Conservation (phyloP, 2,329 filamentous ascomycete genomes). For the Penicillium sp. region DNA sequence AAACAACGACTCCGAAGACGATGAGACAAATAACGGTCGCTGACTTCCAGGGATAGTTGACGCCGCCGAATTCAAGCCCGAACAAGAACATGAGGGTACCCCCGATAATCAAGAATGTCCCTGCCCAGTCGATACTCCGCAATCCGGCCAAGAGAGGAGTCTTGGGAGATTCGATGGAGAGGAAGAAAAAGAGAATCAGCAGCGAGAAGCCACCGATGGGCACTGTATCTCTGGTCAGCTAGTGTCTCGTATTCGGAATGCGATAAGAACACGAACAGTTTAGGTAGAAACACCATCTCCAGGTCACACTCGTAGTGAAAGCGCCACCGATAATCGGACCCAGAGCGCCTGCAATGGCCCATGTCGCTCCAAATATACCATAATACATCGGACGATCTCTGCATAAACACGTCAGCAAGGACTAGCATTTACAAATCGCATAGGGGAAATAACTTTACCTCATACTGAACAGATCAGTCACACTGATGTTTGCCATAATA, state of each 20-base stretch:
- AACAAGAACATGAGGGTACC: slow-evolving; percentile 81
- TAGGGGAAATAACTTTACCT: slow-evolving; percentile 28
- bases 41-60: slow-evolving; percentile 67
- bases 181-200: slow-evolving; percentile 53
- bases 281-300: slow-evolving; percentile 58
- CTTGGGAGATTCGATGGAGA: slow-evolving; percentile 56
- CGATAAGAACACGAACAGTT: slow-evolving; percentile 40
- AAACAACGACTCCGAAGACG: slow-evolving; percentile 61
- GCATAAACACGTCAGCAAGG: slow-evolving; percentile 6
- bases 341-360: slow-evolving; percentile 55
- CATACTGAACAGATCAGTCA: slow-evolving; percentile 59
- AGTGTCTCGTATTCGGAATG: not conserved
- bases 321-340: slow-evolving; percentile 58
- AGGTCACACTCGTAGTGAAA: slow-evolving; percentile 54
- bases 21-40: slow-evolving; percentile 70
- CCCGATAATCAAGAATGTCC: slow-evolving; percentile 61
- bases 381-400: slow-evolving; percentile 55
- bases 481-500: slow-evolving; percentile 58
- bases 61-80: slow-evolving; percentile 77
- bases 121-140: slow-evolving; percentile 59
- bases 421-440: not conserved
- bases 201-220: slow-evolving; percentile 57
- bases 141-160: slow-evolving; percentile 54
- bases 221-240: slow-evolving; percentile 29
- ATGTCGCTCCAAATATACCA: slow-evolving; percentile 56